Conservation (phyloP, 495 filamentous ascomycete species). For the Xylaria palmicola region DNA sequence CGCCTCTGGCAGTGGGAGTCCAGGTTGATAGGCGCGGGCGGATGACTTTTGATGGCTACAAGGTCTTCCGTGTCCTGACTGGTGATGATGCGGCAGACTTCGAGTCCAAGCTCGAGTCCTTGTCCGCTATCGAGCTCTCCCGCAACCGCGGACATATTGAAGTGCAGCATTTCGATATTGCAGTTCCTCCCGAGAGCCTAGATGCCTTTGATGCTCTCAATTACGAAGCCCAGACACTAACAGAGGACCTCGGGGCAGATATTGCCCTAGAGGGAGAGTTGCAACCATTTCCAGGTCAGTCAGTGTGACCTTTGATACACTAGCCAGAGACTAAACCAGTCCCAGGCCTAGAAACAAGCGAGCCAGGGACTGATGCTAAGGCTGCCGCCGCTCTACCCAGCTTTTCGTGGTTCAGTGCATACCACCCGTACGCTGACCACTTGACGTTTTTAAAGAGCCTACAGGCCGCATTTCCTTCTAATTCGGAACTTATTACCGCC, state of each 20-base stretch:
- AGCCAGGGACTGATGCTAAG: background rate
- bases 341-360: constrained; percentile 4
- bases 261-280: constrained; percentile 43
- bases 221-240: constrained; percentile 38
- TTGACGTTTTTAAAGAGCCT: constrained; percentile 53
- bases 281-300: constrained; percentile 27
- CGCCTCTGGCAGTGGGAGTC: constrained; percentile 21
- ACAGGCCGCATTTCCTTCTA: constrained; percentile 45
- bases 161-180: constrained; percentile 38
- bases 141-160: constrained; percentile 28
- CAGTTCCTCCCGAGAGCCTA: constrained; percentile 42
- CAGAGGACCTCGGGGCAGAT: constrained; percentile 47
- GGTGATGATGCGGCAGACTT: constrained; percentile 22
- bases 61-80: constrained; percentile 39
- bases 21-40: constrained; percentile 28
- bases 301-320: background rate
- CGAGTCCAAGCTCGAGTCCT: constrained; percentile 32
- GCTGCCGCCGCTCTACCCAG: constrained; percentile 26
- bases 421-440: constrained; percentile 59
- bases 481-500: constrained; percentile 54
- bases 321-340: background rate
- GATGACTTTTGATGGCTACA: constrained; percentile 43
- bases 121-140: constrained; percentile 33
- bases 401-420: constrained; percentile 55
- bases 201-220: constrained; percentile 38